Evolutionary conservation across 306 rosid genomes (phyloP), one percentile per base, ranked within the genome.

Genomic region (Styphnolobium japonicum): DNA sequence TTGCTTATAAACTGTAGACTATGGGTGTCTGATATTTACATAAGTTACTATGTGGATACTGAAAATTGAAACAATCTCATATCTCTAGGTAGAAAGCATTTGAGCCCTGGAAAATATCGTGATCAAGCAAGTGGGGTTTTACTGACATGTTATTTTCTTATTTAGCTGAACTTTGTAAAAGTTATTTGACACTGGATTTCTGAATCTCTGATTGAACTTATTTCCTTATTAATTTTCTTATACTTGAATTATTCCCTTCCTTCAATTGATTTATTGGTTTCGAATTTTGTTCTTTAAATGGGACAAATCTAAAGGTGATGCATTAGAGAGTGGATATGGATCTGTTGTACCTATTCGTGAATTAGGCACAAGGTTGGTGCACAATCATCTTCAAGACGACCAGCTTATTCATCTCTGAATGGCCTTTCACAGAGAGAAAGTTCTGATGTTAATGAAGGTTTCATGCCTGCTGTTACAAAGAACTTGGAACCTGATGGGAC

Each of bases 341-440:
- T 95, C 97, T 5, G 80, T 80, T 56, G 98, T 97, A 77, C 98
- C 98, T 18, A 86, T 92, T 64, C 92, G 90, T 64, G 89, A 75
- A 68, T 36, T 51, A 84, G 87, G 62, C 91, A 71, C 23, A 92
- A 85, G 78, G 29, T 77, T 80, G 78, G 77, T 82, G 76, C 81
- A 36, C 90, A 75, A 58, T 87, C 83, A 25, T 82, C 89, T 77
- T 42, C 89, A 12, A 82, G 86, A 66, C 83, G 82, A 80, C 80
- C 88, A n/a, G 56, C 72, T 21, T 85, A 78, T 80, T 71, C 91
- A 39, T 73, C 91, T 40, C 27, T 81, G 8, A 74, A 39, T 53
- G 85, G 78, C 37, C 73, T 80, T 70, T 86, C 83, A 11, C 63
- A 19, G 72, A 71, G 66, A 56, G 91, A 80, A 42, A 78, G 72